Evolutionary conservation across 208 protist species (phyloP), one percentile per base, ranked within the genome.

Genomic region (Blechomonas ayalai): DNA sequence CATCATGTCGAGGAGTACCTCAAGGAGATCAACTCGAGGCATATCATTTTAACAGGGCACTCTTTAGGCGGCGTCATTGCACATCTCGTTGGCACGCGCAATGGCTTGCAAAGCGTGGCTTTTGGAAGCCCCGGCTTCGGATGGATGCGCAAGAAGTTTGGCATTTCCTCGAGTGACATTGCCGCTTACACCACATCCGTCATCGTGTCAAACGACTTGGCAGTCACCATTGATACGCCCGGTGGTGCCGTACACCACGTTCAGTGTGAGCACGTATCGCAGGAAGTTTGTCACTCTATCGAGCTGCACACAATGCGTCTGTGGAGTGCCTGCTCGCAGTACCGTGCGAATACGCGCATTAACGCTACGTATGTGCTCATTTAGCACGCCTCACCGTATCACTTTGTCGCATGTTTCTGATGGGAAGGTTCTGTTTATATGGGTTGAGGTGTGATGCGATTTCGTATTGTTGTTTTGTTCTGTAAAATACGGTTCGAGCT

Each of bases 271-370:
- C 45, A 63, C 38, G 33, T 43, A 34, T 46, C 41, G 12, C 31
- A 46, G 10, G 41, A 56, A 23, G 50, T 65, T n/a, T 63, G 56
- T 20, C 56, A 63, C 40, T 63, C 56, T n/a, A 54, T 54, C 15
- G 37, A 54, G 32, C 39, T 63, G 44, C 56, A 63, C 36, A 18
- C 37, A 8, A 54, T 63, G 25, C 56, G 56, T 22, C 45, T 63
- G 48, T 54, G 42, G 56, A 41, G 36, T 2, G 39, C 56, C 0
- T 63, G 56, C n/a, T 38, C 56, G 2, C 49, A 44, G n/a, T 63
- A 63, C 32, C 54, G 44, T 15, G 28, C 44, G n/a, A 33, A 19
- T 18, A 61, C 45, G 2, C 36, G 13, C 29, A 9, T 61, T 26
- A 61, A 61, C 37, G 54, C 34, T 16, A 55, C 46, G 0, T 62